Percentiles rank a stretch among this genome's conserved stretches.
Conservation (phyloP, 1,284 basidiomycete genomes). For the Coriolopsis trogii region DNA sequence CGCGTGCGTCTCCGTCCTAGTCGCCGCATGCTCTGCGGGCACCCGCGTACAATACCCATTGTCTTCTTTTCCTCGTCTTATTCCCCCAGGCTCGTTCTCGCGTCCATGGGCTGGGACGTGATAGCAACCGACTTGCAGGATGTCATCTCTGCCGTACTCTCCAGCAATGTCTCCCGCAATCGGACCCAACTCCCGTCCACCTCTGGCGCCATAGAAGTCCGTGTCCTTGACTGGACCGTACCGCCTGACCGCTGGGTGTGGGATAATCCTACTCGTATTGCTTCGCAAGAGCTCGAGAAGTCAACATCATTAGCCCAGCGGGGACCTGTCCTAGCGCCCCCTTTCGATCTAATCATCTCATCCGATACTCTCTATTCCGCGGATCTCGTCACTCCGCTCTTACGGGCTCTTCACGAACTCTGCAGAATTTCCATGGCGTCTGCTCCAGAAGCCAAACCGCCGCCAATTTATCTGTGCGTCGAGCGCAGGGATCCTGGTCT, state of each 20-base stretch:
- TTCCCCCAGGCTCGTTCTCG: slow-evolving; percentile 61
- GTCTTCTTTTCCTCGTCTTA: slow-evolving; percentile 12
- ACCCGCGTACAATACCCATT: slow-evolving; percentile 5
- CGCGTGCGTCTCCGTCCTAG: slow-evolving; percentile 61
- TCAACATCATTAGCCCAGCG: slow-evolving; percentile 20
- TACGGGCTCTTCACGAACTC: slow-evolving; percentile 65
- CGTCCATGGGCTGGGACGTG: slow-evolving; percentile 74
- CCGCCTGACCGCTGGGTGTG: slow-evolving; percentile 57
- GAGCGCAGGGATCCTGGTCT: slow-evolving; percentile 78
- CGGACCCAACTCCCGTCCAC: slow-evolving; percentile 41
- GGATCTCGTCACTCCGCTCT: slow-evolving; percentile 68
- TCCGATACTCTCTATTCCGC: slow-evolving; percentile 84
- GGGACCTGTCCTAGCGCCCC: slow-evolving; percentile 41
- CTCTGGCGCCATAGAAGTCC: slow-evolving; percentile 48
- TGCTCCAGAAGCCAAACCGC: slow-evolving; percentile 32
- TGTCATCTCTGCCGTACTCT: slow-evolving; percentile 70
- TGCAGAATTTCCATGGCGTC: slow-evolving; percentile 34
- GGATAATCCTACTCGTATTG: slow-evolving; percentile 46
- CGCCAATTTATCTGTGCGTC: slow-evolving; percentile 69
- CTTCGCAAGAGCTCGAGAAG: slow-evolving; percentile 34
- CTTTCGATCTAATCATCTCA: slow-evolving; percentile 81
- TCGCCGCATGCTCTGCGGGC: slow-evolving; percentile 17
- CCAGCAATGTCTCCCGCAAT: slow-evolving; percentile 65
- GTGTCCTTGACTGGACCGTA: slow-evolving; percentile 68
- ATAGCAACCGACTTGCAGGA: slow-evolving; percentile 78